A percentile compares a stretch with the other conserved stretches of the same genome.
Conservation (phyloP, 2,329 filamentous ascomycete genomes). For the Dactylellina parvicollis region DNA sequence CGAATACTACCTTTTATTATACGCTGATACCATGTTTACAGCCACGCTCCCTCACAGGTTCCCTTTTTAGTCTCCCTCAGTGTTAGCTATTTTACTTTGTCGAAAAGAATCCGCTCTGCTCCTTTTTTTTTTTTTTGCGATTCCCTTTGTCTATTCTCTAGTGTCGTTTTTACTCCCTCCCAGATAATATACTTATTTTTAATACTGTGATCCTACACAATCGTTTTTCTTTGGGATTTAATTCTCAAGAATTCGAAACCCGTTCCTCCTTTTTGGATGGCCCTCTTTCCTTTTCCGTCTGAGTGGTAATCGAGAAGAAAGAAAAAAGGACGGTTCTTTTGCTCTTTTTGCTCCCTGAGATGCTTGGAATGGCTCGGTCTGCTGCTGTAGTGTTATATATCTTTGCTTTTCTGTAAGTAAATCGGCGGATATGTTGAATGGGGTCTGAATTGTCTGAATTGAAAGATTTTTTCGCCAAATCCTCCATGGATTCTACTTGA, state of each 20-base stretch:
- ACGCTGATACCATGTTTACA: constrained; percentile 28
- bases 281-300: neutral
- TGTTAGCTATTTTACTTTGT: constrained; percentile 20
- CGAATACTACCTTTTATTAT: constrained; percentile 4
- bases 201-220: constrained; percentile 33
- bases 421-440: constrained; percentile 10
- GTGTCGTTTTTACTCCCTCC: constrained; percentile 48
- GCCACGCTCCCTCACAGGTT: constrained; percentile 24
- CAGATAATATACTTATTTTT: constrained; percentile 54
- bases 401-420: constrained; percentile 17
- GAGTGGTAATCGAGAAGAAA: neutral
- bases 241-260: too few relatives aligned
- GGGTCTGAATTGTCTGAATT: constrained; percentile 31
- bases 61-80: constrained; percentile 7
- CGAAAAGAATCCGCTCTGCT: constrained; percentile 31
- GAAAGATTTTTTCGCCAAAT: too few relatives aligned
- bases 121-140: constrained; percentile 3
- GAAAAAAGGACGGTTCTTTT: neutral
- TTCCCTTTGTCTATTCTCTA: constrained; percentile 40
- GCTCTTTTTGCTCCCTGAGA: neutral
- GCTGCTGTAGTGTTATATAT: neutral
- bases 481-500: too few relatives aligned
- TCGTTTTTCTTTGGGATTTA: neutral
- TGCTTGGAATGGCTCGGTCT: neutral
- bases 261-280: too few relatives aligned